phyloP scores from a whole-genome alignment of 1,139 yeast species.

The Trichomonascaceae sp. region DNA sequence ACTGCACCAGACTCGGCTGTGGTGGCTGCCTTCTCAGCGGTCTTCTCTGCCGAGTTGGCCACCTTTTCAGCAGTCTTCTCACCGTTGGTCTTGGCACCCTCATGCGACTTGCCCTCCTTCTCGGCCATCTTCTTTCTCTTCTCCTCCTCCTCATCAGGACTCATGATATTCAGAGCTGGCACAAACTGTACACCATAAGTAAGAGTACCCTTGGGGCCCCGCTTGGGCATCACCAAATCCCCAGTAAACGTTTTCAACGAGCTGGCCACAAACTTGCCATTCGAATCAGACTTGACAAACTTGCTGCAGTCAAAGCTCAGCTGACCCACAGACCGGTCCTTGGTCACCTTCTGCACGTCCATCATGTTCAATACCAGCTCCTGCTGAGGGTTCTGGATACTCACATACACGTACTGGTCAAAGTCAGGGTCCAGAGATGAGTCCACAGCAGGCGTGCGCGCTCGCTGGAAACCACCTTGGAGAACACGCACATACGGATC shows the following conservation, averaged over 20 bases:
- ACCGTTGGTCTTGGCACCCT: constrained; percentile 23
- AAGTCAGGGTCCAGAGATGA: constrained; percentile 70
- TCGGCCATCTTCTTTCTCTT: constrained; percentile 28
- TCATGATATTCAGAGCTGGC: constrained; percentile 66
- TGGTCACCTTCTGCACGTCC: constrained; percentile 70
- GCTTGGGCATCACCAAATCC: constrained; percentile 47
- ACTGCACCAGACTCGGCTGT: constrained; percentile 8
- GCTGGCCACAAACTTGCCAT: constrained; percentile 35
- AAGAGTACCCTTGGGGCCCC: constrained; percentile 71
- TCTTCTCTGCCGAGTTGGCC: constrained; percentile 8
- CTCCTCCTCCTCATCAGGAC: constrained; percentile 58
- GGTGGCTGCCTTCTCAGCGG: constrained; percentile 4
- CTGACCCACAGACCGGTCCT: constrained; percentile 79
- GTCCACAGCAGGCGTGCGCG: constrained; percentile 61
- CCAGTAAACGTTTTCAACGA: constrained; percentile 40
- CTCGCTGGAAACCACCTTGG: constrained; percentile 63
- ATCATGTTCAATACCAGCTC: constrained; percentile 73
- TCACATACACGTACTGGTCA: constrained; percentile 71
- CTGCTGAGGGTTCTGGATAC: constrained; percentile 72
- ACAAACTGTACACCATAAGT: constrained; percentile 66
- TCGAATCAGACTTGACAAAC: constrained; percentile 53
- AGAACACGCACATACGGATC: constrained; percentile 83
- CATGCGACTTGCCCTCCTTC: constrained; percentile 19
- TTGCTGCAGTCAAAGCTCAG: constrained; percentile 57
- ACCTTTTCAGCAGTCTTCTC: constrained; percentile 16